Base-by-base conservation (phyloP, 2,329 filamentous ascomycete genomes). In the Talaromyces sp. region DNA sequence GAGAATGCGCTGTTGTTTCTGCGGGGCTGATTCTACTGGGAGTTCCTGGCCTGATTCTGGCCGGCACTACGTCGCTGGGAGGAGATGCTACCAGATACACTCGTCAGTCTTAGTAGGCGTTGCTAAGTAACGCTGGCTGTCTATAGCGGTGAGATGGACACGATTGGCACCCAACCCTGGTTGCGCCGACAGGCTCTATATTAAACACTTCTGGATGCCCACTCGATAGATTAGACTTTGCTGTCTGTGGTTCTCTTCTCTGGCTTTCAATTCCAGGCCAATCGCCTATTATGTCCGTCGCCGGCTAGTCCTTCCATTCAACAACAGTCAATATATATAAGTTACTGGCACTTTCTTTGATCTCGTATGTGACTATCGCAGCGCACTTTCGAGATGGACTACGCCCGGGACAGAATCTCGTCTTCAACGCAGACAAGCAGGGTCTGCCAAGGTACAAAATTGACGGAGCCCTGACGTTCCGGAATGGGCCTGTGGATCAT, bases 391-490 rank as follows among this genome's bases (percentile, higher is more conserved):
- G 7, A 41, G 39, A 41, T 41, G 17, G 39, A 41, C 5, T 17
- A 41, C 17, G 2, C 39, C 17, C 35, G 11, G 11, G 9, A 37
- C 35, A 37, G 35, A 37, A 13, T 13, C 35, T 13, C 27, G 27
- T 31, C 27, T 31, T 31, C 27, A 31, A 31, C 6, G 27, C 27
- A 27, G 45, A 17, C 22, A 43, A 25, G 25, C 49, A 39, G 33
- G 50, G 31, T 37, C 56, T 31, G 33, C 19, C 56, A 43, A 59
- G 22, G 22, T 3, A 13, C 9, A 7, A 22, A 43, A 52, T 62
- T 62, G 60, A 54, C 60, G 47, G 22, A 39, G 60, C 33, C 17
- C 47, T 62, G 60, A 62, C 60, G 60, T 62, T 54, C 59, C 11
- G 43, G 27, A 50, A 33, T 45, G 41, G 57, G 41, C 17, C 57